Evolutionary conservation across 1,284 basidiomycete genomes (phyloP).

Genomic region (Cutaneotrichosporon cutaneum): DNA sequence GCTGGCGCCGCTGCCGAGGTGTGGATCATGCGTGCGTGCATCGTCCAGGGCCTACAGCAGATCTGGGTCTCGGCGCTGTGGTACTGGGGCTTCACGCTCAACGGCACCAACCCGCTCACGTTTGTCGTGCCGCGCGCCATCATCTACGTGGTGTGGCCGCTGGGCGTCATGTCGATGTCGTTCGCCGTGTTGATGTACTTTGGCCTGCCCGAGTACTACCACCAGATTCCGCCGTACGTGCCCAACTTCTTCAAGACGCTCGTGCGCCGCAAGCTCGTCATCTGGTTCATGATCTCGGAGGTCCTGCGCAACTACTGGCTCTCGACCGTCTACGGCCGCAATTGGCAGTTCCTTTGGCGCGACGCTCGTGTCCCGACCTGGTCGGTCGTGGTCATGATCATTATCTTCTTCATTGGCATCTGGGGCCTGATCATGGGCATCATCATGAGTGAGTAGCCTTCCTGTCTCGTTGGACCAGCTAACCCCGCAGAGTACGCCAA

Average conservation of each 20-base stretch:
- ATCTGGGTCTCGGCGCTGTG: slow-evolving; percentile 87
- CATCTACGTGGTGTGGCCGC: slow-evolving; percentile 75
- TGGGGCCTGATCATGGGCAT: slow-evolving; percentile 74
- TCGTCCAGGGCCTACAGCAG: slow-evolving; percentile 89
- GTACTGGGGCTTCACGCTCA: slow-evolving; percentile 87
- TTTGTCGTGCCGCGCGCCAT: slow-evolving; percentile 54
- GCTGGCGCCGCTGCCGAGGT: slow-evolving; percentile 88
- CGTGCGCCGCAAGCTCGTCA: slow-evolving; percentile 80
- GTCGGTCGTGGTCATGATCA: slow-evolving; percentile 74
- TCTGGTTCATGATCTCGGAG: slow-evolving; percentile 90
- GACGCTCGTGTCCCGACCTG: slow-evolving; percentile 72
- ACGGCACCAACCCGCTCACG: slow-evolving; percentile 51
- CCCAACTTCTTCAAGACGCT: slow-evolving; percentile 84
- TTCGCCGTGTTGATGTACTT: slow-evolving; percentile 79
- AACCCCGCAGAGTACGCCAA: slow-evolving; percentile 65
- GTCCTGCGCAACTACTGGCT: slow-evolving; percentile 88
- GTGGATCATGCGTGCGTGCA: slow-evolving; percentile 82
- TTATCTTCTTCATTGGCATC: slow-evolving; percentile 78
- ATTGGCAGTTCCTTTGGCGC: slow-evolving; percentile 89
- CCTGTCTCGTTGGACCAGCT: not conserved
- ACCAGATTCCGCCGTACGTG: slow-evolving; percentile 77
- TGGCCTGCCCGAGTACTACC: slow-evolving; percentile 68
- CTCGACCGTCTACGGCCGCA: slow-evolving; percentile 77
- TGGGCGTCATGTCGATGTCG: slow-evolving; percentile 67
- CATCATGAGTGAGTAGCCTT: slow-evolving; percentile 59